Evolutionary conservation across 352 stramenopile genomes (phyloP).

Genomic region (Aphanomyces invadans): DNA sequence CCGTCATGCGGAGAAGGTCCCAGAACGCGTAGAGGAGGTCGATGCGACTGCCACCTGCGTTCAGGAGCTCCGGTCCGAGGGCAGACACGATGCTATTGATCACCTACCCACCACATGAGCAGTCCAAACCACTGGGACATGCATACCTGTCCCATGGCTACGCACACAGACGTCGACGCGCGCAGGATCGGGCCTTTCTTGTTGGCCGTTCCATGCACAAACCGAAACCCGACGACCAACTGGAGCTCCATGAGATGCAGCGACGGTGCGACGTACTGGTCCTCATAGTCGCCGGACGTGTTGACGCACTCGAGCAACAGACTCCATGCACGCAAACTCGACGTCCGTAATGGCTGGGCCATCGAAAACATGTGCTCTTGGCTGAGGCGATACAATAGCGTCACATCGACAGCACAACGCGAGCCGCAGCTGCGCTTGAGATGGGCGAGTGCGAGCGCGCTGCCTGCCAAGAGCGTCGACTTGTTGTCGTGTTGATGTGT

Average conservation of each 20-base stretch:
- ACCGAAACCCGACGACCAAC: conserved; percentile 48
- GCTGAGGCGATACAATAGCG: conserved; percentile 62
- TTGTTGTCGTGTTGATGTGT: conserved; percentile 12
- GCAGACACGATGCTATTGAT: conserved; percentile 62
- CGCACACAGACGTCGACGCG: conserved; percentile 14
- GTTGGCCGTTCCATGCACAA: conserved; percentile 54
- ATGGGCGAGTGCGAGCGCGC: conserved; percentile 65
- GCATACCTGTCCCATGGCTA: conserved; percentile 36
- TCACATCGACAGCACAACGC: conserved; percentile 62
- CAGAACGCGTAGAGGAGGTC: conserved; percentile 66
- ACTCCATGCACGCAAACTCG: conserved; percentile 77
- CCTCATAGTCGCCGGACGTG: conserved; percentile 65
- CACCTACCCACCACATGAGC: conserved; percentile 28
- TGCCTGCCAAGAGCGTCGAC: conserved; percentile 47
- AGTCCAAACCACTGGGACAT: neutral
- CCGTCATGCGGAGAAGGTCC: conserved; percentile 57
- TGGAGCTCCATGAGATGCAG: conserved; percentile 66
- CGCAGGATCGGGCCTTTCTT: conserved; percentile 32
- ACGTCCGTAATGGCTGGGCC: conserved; percentile 68
- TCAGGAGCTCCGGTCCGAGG: conserved; percentile 45
- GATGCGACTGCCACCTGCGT: conserved; percentile 35
- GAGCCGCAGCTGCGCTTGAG: conserved; percentile 76
- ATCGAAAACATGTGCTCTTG: conserved; percentile 35
- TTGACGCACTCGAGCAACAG: conserved; percentile 75
- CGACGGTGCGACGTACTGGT: conserved; percentile 73